Conservation (phyloP, 768 basidiomycete species). For the Gloeopeniophorella convolvens region DNA sequence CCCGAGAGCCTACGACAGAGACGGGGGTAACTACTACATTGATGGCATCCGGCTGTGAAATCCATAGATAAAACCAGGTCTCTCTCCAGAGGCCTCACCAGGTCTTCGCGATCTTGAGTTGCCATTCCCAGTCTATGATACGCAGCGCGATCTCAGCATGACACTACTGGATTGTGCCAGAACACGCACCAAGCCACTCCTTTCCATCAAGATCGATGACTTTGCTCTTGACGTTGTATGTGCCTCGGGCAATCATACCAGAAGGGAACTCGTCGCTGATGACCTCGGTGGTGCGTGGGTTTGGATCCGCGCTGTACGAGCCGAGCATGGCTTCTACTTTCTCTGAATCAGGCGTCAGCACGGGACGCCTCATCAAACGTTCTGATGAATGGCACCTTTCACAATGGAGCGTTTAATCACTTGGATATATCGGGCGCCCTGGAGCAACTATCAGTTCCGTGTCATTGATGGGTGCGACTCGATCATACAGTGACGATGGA, state of each 20-base stretch:
- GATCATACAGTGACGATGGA: conserved; percentile 72
- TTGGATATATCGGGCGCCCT: conserved; percentile 86
- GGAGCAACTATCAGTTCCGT: conserved; percentile 11
- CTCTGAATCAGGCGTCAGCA: conserved; percentile 35
- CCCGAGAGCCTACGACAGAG: not conserved
- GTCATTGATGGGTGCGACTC: not conserved
- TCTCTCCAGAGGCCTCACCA: conserved; percentile 55
- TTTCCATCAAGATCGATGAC: conserved; percentile 84
- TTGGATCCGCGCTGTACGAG: conserved; percentile 75
- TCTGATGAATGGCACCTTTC: conserved; percentile 43
- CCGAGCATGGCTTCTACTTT: conserved; percentile 93
- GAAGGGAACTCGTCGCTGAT: conserved; percentile 60
- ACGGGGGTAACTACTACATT: conserved; percentile 3
- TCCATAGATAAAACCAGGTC: conserved; percentile 21
- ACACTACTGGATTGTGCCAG: not conserved
- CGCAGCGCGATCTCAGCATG: not conserved
- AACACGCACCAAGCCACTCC: conserved; percentile 64
- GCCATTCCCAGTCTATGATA: conserved; percentile 73
- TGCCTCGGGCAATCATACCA: conserved; percentile 77
- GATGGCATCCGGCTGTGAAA: conserved; percentile 18
- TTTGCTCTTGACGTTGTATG: conserved; percentile 72
- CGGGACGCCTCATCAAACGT: conserved; percentile 2
- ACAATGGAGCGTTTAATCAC: conserved; percentile 76
- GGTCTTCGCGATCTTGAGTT: conserved; percentile 87
- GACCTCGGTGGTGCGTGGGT: conserved; percentile 71